Conservation (phyloP, 2,329 filamentous ascomycete species). For the Clathrospora elynae region DNA sequence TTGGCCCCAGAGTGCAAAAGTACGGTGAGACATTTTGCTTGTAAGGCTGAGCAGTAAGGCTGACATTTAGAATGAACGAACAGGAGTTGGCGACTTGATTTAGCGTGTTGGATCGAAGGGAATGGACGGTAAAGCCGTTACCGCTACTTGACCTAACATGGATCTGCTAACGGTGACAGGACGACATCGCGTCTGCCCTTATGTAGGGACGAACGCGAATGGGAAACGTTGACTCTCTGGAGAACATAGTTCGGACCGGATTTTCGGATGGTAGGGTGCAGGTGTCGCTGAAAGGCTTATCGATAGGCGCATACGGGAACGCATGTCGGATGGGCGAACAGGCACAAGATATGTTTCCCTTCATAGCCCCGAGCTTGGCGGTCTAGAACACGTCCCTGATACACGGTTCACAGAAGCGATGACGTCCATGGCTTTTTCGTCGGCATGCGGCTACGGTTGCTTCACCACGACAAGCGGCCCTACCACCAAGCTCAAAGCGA, state of each 20-base stretch:
- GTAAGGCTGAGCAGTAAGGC: conserved; percentile 35
- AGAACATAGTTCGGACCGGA: no score
- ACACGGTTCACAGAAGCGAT: no score
- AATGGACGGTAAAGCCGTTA: conserved; percentile 17
- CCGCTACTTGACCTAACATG: conserved; percentile 19
- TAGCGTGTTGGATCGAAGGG: conserved; percentile 5
- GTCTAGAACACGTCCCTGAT: no score
- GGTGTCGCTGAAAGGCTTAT: neutral
- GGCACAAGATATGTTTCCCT: no score
- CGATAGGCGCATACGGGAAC: neutral
- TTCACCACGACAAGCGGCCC: no score
- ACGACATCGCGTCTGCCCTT: conserved; percentile 2
- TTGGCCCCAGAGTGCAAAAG: no score
- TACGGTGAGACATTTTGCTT: conserved; percentile 17
- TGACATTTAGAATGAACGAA: conserved; percentile 17
- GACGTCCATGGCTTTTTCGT: no score
- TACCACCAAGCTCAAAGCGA: no score
- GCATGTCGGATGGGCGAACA: neutral
- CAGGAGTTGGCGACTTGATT: conserved; percentile 1
- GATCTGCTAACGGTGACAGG: conserved; percentile 7
- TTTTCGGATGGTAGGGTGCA: conserved; percentile 9
- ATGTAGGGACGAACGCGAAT: conserved; percentile 11
- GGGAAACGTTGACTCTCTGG: conserved; percentile 5
- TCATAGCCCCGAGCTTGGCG: no score
- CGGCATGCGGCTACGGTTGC: no score